Conservation (phyloP, 2,329 filamentous ascomycete genomes). For the Colletotrichum magnum region DNA sequence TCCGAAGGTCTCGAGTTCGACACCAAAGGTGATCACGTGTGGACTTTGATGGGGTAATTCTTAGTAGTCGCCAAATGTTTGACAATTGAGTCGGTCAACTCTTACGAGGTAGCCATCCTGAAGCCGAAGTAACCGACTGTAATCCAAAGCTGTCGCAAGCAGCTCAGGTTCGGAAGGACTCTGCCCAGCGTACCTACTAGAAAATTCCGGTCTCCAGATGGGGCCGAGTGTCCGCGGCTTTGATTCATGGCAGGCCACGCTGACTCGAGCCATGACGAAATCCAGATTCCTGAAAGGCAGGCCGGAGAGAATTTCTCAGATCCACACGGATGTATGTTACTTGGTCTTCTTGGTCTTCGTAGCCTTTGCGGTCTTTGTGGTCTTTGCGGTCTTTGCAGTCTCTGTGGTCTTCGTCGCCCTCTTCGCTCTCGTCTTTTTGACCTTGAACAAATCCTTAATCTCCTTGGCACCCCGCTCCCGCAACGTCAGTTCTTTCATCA, state of each 20-base stretch:
- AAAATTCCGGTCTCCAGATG: not conserved
- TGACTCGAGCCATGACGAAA: not conserved
- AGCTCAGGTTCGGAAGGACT: no score
- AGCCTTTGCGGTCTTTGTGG: not conserved
- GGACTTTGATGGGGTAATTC: no score
- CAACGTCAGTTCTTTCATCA: constrained; percentile 87
- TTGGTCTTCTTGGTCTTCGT: constrained; percentile 1
- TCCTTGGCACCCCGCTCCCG: constrained; percentile 79
- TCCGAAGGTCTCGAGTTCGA: no score
- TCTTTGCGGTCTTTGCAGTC: not conserved
- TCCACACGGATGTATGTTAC: constrained; percentile 27
- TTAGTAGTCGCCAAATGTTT: no score
- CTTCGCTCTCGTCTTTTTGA: constrained; percentile 42
- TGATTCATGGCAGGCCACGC: not conserved
- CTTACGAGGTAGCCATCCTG: no score
- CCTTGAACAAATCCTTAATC: constrained; percentile 74
- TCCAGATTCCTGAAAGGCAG: constrained; percentile 8
- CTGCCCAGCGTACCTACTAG: not conserved
- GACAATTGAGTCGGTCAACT: no score
- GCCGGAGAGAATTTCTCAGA: not conserved
- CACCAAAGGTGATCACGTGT: no score
- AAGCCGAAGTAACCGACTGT: not conserved
- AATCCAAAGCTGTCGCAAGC: not conserved
- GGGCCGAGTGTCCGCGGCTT: not conserved
- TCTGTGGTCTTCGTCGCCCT: constrained; percentile 39